Conservation (phyloP, 345 rosid genomes). For the Psidium guajava region DNA sequence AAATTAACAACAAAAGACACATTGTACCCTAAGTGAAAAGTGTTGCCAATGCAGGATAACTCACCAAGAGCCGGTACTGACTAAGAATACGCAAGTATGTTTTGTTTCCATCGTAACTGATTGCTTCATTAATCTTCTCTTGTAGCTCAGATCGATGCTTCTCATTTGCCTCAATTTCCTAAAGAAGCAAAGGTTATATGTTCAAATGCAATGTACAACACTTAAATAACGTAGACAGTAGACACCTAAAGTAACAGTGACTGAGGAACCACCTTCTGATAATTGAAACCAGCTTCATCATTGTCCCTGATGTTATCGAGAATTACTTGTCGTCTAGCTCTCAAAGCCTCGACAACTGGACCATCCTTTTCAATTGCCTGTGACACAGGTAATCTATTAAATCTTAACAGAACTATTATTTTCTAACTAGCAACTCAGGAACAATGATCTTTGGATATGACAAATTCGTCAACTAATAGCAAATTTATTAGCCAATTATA, state of each 20-base stretch:
- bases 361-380: slow-evolving; percentile 61
- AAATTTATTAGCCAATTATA: neutral
- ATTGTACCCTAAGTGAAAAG: neutral
- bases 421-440: neutral
- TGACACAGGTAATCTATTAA: neutral
- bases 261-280: slow-evolving; percentile 49
- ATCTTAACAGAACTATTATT: neutral
- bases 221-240: neutral
- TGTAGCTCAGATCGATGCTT: slow-evolving; percentile 69
- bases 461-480: neutral
- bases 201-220: neutral
- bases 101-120: slow-evolving; percentile 62
- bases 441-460: neutral
- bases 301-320: slow-evolving; percentile 96
- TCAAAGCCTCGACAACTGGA: slow-evolving; percentile 44
- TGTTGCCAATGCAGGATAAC: slow-evolving; percentile 6
- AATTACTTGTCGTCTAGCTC: slow-evolving; percentile 74
- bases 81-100: slow-evolving; percentile 80
- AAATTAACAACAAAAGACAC: neutral
- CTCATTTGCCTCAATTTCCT: slow-evolving; percentile 91
- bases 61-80: slow-evolving; percentile 90
- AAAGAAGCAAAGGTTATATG: slow-evolving; percentile 2
- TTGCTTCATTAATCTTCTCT: slow-evolving; percentile 81
- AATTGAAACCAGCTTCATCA: slow-evolving; percentile 80
- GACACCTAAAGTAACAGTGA: neutral